Base-by-base conservation (phyloP, 208 protist species). In the Tetramitus jugosus region DNA sequence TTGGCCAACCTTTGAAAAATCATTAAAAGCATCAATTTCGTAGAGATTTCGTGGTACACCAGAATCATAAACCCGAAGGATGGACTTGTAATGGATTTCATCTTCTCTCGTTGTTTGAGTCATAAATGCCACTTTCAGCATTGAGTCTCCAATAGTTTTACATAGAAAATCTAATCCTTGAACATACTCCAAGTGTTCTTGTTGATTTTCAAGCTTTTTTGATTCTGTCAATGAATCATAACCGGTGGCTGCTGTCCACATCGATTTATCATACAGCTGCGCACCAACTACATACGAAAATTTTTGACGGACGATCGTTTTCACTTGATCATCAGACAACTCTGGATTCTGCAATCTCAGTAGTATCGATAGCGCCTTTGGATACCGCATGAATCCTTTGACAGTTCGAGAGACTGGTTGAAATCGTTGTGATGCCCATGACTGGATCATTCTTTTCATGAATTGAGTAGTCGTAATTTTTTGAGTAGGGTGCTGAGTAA, bases 41-140 rank as follows among this genome's bases (percentile, higher is more conserved):
- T 56, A 20, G 49, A 20, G 10, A 10, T 10, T 10, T 56, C 20
- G 14, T 26, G 20, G 20, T 10, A 26, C 20, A 26, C 49, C 49
- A 26, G 10, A 26, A 10, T 56, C 49, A 20, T 26, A 26, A 56
- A 26, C 49, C 49, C 49, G 49, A 56, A 56, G 10, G 49, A 10
- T 20, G 43, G 20, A 56, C 10, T 26, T 10, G 14, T 26, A 56
- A 26, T 10, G 20, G 10, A 20, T 69, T 69, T 26, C 64, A 20
- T 69, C 20, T 69, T 69, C 64, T 69, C 20, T 20, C 20, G 37
- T 69, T 69, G 64, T 10, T 69, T 42, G n/a, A n/a, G n/a, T 69
- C 43, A 52, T 69, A 20, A 26, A 69, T 20, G 43, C 64, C 20
- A 69, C 14, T 69, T 56, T 69, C 14, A 42, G 43, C 20, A 69